Evolutionary conservation across 202 grass and related monocot genomes (phyloP), one percentile per base, ranked within the genome.

Genomic region (Elaeis oleifera): DNA sequence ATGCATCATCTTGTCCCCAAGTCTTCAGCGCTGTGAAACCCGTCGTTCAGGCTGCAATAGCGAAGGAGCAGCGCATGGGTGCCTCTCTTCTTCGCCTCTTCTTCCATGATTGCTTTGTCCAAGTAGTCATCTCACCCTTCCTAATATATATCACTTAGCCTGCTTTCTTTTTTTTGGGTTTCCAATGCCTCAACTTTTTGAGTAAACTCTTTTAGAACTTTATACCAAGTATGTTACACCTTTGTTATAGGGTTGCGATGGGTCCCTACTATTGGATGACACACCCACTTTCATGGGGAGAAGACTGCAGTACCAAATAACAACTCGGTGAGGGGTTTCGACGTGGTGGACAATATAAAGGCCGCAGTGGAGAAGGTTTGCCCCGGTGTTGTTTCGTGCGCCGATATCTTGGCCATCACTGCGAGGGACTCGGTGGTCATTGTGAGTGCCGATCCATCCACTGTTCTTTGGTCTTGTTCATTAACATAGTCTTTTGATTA

Each of bases 51-150:
- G 31, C 84, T 0, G 91, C 91, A 17, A 61, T 96, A 23, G 66
- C 65, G 16, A 32, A 0, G 0, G 86, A 95, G 75, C 62, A 63
- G 50, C 80, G 90, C 49, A 56, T 95, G 61, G 86, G 80, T 60
- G 90, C 90, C 0, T 95, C 90, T 60, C 69, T 95, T 49, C 50
- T 95, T 9, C 83, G 90, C 2, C 86, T 95, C 72, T 84, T 95
- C 78, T 95, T 95, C 69, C 90, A 95, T 36, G 90, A 95, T 68
- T 95, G 90, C 68, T 95, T 96, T 32, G 87, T 96, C 70, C 76
- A 88, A 15, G 80, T 83, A 78, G 11, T 49, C 26, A 27, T 27
- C 28, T 14, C 20, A 23, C 22, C 16, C 8, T 50, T 26, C 0
- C 8, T 44, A 24, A 23, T 23, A 1, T 14, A 69, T 53, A 15